These are phyloP conservation scores for Vicia faba DNA, from an alignment of 306 rosid genomes.

Conservation along the genomic window DNA sequence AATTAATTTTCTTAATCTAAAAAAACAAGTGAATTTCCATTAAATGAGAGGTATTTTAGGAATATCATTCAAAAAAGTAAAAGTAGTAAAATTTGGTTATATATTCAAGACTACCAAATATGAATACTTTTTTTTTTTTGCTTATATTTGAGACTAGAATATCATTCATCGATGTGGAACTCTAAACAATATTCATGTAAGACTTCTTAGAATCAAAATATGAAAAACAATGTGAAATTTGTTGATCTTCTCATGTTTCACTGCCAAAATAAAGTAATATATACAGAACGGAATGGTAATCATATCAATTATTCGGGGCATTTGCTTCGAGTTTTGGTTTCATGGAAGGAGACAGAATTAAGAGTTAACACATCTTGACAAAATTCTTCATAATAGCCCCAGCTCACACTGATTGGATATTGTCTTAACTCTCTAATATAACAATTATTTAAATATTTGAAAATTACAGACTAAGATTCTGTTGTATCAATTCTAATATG, in stretches of 20 bases:
- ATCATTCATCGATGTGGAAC: too few relatives aligned
- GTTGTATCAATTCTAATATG: conserved; percentile 70
- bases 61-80: too few relatives aligned
- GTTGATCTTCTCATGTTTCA: conserved; percentile 12
- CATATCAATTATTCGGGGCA: conserved; percentile 80
- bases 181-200: conserved; percentile 8
- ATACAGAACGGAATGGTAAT: conserved; percentile 34
- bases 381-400: conserved; percentile 73
- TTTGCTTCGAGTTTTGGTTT: conserved; percentile 88
- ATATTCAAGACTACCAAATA: too few relatives aligned
- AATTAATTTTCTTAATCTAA: too few relatives aligned
- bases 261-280: conserved; percentile 2
- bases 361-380: conserved; percentile 67
- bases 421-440: conserved; percentile 77
- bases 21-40: too few relatives aligned
- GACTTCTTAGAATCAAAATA: conserved; percentile 19
- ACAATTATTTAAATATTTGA: conserved; percentile 86
- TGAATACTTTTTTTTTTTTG: too few relatives aligned
- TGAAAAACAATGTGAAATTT: conserved; percentile 18
- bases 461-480: conserved; percentile 92
- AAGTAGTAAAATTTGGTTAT: too few relatives aligned
- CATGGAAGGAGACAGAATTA: conserved; percentile 72
- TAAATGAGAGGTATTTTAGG: too few relatives aligned
- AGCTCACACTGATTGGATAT: conserved; percentile 79
- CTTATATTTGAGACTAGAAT: too few relatives aligned